phyloP scores from a whole-genome alignment of 2,329 filamentous ascomycete genomes.

The Lachnellula occidentalis region DNA sequence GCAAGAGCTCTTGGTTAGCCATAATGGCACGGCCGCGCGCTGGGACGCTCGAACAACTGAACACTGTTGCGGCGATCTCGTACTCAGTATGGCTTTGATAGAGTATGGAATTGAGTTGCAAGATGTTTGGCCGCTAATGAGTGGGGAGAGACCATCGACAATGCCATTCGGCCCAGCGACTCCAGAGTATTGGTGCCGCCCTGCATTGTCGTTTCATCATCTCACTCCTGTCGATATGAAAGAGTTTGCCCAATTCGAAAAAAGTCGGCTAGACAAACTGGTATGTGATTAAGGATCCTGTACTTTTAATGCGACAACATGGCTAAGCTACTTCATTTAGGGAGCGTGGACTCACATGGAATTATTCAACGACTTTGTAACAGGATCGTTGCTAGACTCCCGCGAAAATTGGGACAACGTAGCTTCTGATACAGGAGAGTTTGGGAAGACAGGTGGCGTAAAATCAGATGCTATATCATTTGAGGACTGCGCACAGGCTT shows the following conservation, averaged over 20 bases:
- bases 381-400: constrained; percentile 35
- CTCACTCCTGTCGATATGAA: constrained; percentile 47
- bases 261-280: constrained; percentile 22
- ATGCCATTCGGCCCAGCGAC: constrained; percentile 37
- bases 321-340: constrained; percentile 22
- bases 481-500: constrained; percentile 45
- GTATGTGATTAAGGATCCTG: not conserved
- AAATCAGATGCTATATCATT: constrained; percentile 34
- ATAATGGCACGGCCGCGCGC: constrained; percentile 39
- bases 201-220: constrained; percentile 51
- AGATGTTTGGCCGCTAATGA: constrained; percentile 48
- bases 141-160: constrained; percentile 48
- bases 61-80: constrained; percentile 48
- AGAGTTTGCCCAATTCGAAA: constrained; percentile 47
- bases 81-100: constrained; percentile 42
- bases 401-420: constrained; percentile 49
- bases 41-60: constrained; percentile 39
- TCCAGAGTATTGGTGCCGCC: constrained; percentile 45
- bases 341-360: constrained; percentile 36
- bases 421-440: constrained; percentile 38
- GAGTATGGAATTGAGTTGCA: constrained; percentile 39
- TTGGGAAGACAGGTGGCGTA: constrained; percentile 34
- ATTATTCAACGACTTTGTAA: constrained; percentile 44
- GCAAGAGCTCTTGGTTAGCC: constrained; percentile 38
- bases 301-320: not conserved